Evolutionary conservation across 2,329 filamentous ascomycete species (phyloP).

Genomic region (Beauveria bassiana): DNA sequence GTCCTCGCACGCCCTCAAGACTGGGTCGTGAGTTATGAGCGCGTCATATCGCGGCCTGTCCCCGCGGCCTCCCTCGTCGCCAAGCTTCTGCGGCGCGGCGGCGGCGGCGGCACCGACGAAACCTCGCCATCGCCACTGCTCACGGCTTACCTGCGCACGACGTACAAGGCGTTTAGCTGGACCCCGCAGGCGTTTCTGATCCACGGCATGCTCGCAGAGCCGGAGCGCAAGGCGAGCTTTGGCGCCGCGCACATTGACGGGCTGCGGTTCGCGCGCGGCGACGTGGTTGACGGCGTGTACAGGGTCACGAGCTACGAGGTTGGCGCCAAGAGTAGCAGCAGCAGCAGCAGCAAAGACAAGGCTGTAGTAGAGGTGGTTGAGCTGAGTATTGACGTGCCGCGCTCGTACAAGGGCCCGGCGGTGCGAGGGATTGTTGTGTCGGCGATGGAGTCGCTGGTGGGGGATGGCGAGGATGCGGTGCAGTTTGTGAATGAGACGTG

Average conservation of each 20-base stretch:
- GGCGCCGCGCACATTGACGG: conserved; percentile 17
- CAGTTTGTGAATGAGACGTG: conserved; percentile 32
- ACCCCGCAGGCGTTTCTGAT: conserved; percentile 26
- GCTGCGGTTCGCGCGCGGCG: conserved; percentile 18
- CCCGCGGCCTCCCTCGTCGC: conserved; percentile 8
- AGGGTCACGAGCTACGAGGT: conserved; percentile 19
- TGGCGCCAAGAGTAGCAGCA: not conserved
- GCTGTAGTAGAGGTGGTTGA: conserved; percentile 15
- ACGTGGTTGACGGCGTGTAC: conserved; percentile 27
- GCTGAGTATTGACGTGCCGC: conserved; percentile 23
- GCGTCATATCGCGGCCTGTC: conserved; percentile 20
- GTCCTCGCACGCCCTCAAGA: conserved; percentile 15
- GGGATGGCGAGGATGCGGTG: conserved; percentile 14
- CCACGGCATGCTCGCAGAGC: conserved; percentile 17
- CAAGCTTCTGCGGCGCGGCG: not conserved
- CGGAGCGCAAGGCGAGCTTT: conserved; percentile 18
- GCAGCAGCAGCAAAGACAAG: conserved; percentile 22
- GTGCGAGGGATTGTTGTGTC: conserved; percentile 13
- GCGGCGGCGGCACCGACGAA: not conserved
- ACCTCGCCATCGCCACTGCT: conserved; percentile 16
- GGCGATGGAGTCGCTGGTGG: not conserved
- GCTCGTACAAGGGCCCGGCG: conserved; percentile 12
- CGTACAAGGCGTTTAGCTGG: conserved; percentile 24
- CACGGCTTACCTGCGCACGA: conserved; percentile 20
- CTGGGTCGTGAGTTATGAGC: conserved; percentile 23